These are phyloP conservation scores for Vitis riparia DNA, from an alignment of 164 flowering plant genomes.

Conservation along the genomic window DNA sequence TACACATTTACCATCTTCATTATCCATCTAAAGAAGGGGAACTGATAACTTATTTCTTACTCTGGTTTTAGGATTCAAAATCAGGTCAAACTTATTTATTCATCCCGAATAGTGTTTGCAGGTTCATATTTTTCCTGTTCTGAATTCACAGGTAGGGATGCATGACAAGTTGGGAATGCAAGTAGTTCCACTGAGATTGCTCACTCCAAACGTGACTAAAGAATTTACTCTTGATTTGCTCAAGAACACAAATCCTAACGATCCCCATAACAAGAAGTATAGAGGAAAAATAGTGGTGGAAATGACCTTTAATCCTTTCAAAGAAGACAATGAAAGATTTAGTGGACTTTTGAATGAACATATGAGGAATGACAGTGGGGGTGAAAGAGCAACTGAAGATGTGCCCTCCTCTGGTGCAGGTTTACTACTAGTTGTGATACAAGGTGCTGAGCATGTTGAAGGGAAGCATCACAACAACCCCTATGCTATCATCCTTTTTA, in stretches of 20 bases:
- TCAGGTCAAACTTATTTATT: slow-evolving; percentile 2
- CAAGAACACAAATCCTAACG: slow-evolving; percentile 55
- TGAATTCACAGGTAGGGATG: slow-evolving; percentile 45
- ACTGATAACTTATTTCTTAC: too few relatives aligned
- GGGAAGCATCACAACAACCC: slow-evolving; percentile 73
- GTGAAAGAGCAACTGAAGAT: slow-evolving; percentile 11
- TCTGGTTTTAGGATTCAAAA: too few relatives aligned
- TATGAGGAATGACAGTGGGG: slow-evolving; percentile 15
- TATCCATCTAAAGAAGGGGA: too few relatives aligned
- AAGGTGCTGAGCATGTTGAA: slow-evolving; percentile 64
- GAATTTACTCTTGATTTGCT: slow-evolving; percentile 53
- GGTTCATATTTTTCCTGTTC: slow-evolving; percentile 8
- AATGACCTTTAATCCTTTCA: slow-evolving; percentile 53
- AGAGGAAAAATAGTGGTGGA: slow-evolving; percentile 61
- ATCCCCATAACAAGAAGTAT: slow-evolving; percentile 52
- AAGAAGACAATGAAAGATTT: slow-evolving; percentile 36
- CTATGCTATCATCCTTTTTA: slow-evolving; percentile 49
- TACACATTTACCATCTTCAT: too few relatives aligned
- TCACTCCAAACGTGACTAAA: slow-evolving; percentile 52
- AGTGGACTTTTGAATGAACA: slow-evolving; percentile 28
- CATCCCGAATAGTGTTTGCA: not conserved
- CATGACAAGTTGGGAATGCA: slow-evolving; percentile 89
- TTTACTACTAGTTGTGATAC: slow-evolving; percentile 50
- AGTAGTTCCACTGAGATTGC: slow-evolving; percentile 52
- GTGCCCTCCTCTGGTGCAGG: slow-evolving; percentile 39